Evolutionary conservation across 1,139 yeast genomes (phyloP).

Genomic region (Scheffersomyces segobiensis): DNA sequence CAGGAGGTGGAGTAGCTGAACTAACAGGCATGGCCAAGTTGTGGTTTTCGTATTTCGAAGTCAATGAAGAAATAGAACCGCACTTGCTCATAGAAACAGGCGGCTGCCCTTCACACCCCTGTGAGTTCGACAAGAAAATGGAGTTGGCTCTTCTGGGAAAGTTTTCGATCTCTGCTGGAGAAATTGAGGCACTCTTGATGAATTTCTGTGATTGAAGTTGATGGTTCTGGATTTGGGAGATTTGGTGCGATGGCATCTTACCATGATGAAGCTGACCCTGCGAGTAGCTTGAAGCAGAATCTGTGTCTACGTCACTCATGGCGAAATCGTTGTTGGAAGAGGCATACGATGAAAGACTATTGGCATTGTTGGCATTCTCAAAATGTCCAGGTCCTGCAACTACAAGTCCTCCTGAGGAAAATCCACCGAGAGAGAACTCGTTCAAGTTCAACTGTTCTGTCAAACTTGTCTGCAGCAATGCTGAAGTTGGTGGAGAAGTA

Average conservation of each 20-base stretch:
- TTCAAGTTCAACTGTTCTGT: slow-evolving; percentile 13
- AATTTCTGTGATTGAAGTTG: slow-evolving; percentile 1
- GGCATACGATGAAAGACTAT: slow-evolving; percentile 1
- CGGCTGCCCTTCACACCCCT: slow-evolving; percentile 5
- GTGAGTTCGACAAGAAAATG: slow-evolving; percentile 10
- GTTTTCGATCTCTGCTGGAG: slow-evolving; percentile 11
- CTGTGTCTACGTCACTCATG: slow-evolving; percentile 23
- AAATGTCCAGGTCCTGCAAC: slow-evolving; percentile 4
- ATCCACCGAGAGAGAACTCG: slow-evolving; percentile 23
- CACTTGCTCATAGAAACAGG: slow-evolving; percentile 8
- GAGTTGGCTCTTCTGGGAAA: slow-evolving; percentile 15
- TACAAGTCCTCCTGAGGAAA: slow-evolving; percentile 6
- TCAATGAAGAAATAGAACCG: slow-evolving; percentile 25
- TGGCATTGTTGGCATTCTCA: not conserved
- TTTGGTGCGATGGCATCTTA: slow-evolving; percentile 1
- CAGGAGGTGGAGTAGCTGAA: slow-evolving; percentile 11
- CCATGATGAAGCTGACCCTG: not conserved
- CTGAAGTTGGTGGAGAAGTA: slow-evolving; percentile 3
- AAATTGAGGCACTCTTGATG: slow-evolving; percentile 7
- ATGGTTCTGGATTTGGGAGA: slow-evolving; percentile 1
- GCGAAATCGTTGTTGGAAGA: slow-evolving; percentile 15
- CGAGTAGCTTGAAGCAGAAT: slow-evolving; percentile 20
- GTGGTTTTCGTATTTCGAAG: slow-evolving; percentile 30
- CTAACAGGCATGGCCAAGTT: slow-evolving; percentile 26
- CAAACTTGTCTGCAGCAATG: slow-evolving; percentile 8